Percentiles rank a stretch among this genome's conserved stretches.
Evolutionary conservation across 768 basidiomycete genomes (phyloP).

Genomic region (Phylloporus sp.): DNA sequence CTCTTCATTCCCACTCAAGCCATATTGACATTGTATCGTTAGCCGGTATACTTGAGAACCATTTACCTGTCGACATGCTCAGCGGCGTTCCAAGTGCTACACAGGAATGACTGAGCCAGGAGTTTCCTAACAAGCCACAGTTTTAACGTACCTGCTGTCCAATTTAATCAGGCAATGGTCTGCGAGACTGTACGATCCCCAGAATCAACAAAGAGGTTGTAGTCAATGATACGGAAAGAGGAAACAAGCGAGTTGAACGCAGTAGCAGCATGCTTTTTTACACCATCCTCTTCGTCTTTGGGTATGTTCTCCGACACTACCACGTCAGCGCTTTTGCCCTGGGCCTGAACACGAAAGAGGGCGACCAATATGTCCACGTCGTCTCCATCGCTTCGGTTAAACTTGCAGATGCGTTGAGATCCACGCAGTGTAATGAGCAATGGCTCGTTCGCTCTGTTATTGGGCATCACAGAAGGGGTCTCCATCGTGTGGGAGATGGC

Average conservation of each 20-base stretch:
- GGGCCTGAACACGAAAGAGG: slow-evolving; percentile 66
- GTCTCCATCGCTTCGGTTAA: slow-evolving; percentile 58
- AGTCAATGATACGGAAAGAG: slow-evolving; percentile 66
- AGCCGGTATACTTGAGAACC: slow-evolving; percentile 3
- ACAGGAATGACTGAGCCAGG: too few species aligned
- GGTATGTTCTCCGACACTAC: slow-evolving; percentile 86
- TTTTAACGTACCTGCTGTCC: too few species aligned
- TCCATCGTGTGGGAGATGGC: slow-evolving; percentile 52
- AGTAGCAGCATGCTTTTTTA: slow-evolving; percentile 33
- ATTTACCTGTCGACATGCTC: too few species aligned
- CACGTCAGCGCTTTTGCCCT: slow-evolving; percentile 65
- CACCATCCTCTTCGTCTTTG: slow-evolving; percentile 31
- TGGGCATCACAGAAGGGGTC: slow-evolving; percentile 35
- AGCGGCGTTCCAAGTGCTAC: too few species aligned
- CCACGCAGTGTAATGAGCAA: slow-evolving; percentile 63
- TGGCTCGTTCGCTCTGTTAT: slow-evolving; percentile 45
- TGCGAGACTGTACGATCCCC: too few species aligned
- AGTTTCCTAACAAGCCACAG: too few species aligned
- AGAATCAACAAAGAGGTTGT: slow-evolving; percentile 54
- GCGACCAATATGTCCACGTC: slow-evolving; percentile 75
- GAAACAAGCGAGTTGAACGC: slow-evolving; percentile 54
- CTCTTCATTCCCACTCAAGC: slow-evolving; percentile 3
- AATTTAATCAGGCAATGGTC: background rate
- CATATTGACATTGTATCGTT: slow-evolving; percentile 13
- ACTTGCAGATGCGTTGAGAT: slow-evolving; percentile 71